These are phyloP conservation scores for Zopfia rhizophila DNA, from an alignment of 2,329 filamentous ascomycete genomes.

Conservation along the genomic window DNA sequence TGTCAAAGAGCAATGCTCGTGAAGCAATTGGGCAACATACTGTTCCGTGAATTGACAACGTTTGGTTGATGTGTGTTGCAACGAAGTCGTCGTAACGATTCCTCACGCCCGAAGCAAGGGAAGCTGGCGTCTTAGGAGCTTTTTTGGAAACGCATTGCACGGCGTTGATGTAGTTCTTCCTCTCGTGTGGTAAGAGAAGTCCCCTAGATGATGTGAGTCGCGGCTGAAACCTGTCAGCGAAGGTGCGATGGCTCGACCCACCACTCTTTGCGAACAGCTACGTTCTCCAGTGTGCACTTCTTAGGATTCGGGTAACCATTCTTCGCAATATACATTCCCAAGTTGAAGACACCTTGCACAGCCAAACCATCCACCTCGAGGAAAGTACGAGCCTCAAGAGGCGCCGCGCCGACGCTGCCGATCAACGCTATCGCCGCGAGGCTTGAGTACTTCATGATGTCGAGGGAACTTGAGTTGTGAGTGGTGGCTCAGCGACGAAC, in stretches of 20 bases:
- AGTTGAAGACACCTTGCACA: conserved; percentile 44
- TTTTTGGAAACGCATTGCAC: conserved; percentile 47
- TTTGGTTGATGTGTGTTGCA: conserved; percentile 50
- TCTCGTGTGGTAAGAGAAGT: conserved; percentile 36
- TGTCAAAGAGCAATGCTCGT: conserved; percentile 8
- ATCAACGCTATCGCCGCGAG: conserved; percentile 27
- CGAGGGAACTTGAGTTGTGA: conserved; percentile 2
- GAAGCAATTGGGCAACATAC: conserved; percentile 23
- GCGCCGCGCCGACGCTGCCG: conserved; percentile 26
- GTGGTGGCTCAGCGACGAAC: conserved; percentile 2
- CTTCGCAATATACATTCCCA: conserved; percentile 37
- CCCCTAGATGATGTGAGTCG: conserved; percentile 26
- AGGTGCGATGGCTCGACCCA: conserved; percentile 24
- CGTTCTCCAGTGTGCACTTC: conserved; percentile 52
- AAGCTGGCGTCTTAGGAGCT: conserved; percentile 38
- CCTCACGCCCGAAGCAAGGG: conserved; percentile 40
- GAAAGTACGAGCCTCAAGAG: conserved; percentile 26
- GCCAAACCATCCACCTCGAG: conserved; percentile 47
- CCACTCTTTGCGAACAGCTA: conserved; percentile 57
- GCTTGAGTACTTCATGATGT: conserved; percentile 31
- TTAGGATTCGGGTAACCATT: conserved; percentile 36
- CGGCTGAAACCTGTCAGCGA: conserved; percentile 2
- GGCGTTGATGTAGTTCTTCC: conserved; percentile 48
- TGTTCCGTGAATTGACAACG: conserved; percentile 46
- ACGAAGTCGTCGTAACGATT: conserved; percentile 51